These are phyloP conservation scores for Odontarrhena argentea DNA, from an alignment of 345 rosid genomes.

Conservation along the genomic window DNA sequence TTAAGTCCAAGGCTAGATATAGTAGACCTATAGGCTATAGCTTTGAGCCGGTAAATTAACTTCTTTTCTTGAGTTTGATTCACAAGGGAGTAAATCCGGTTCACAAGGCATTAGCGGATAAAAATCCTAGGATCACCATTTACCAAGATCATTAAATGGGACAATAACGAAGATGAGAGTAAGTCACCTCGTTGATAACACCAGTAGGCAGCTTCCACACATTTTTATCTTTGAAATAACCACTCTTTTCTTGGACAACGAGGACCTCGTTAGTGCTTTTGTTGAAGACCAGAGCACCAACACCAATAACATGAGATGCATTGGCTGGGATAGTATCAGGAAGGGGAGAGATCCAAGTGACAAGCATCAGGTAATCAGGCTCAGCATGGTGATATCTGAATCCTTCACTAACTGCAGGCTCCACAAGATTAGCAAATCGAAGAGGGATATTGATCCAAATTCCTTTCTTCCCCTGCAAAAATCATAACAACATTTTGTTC, in stretches of 20 bases:
- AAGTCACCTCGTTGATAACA: constrained; percentile 54
- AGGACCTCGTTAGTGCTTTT: constrained; percentile 55
- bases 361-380: constrained; percentile 64
- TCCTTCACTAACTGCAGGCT: constrained; percentile 51
- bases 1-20: too few relatives aligned
- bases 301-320: constrained; percentile 71
- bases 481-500: too few relatives aligned
- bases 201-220: constrained; percentile 84
- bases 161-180: neutral
- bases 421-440: constrained; percentile 48
- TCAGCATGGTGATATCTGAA: constrained; percentile 66
- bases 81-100: neutral
- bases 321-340: constrained; percentile 50
- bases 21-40: too few relatives aligned
- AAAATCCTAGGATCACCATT: too few relatives aligned
- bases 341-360: constrained; percentile 51
- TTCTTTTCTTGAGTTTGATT: neutral
- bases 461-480: constrained; percentile 58
- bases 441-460: constrained; percentile 70
- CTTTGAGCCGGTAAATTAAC: too few relatives aligned
- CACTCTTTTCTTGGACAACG: constrained; percentile 67
- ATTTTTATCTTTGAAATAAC: constrained; percentile 50
- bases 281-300: constrained; percentile 67
- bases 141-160: neutral
- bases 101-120: too few relatives aligned